These are phyloP conservation scores for Colletotrichum sp. DNA, from an alignment of 2,329 filamentous ascomycete genomes.

Conservation along the genomic window DNA sequence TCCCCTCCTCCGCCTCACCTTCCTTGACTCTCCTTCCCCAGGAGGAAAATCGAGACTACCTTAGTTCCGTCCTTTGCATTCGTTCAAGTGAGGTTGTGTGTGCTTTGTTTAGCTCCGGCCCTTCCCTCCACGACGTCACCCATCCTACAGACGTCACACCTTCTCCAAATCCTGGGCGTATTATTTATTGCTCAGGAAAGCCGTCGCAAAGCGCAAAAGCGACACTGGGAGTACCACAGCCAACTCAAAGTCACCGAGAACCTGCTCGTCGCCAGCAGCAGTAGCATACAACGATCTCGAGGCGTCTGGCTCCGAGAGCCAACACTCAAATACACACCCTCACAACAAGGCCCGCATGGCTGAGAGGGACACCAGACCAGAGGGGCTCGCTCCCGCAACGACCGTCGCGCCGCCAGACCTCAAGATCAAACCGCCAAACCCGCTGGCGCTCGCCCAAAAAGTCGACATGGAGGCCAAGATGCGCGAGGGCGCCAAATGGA, in stretches of 20 bases:
- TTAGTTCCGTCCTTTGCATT: not conserved
- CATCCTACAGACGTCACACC: conserved; percentile 13
- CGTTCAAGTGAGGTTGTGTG: not conserved
- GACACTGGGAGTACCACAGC: not conserved
- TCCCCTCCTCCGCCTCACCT: not conserved
- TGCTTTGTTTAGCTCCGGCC: not conserved
- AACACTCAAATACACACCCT: not conserved
- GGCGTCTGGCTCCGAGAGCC: not conserved
- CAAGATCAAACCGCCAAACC: conserved; percentile 30
- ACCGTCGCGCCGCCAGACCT: conserved; percentile 7
- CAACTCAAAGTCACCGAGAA: not conserved
- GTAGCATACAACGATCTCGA: not conserved
- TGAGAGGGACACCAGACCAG: conserved; percentile 11
- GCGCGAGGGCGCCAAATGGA: conserved; percentile 56
- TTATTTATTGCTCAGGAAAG: not conserved
- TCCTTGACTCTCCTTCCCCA: not conserved
- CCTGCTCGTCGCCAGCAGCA: not conserved
- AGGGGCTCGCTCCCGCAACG: conserved; percentile 12
- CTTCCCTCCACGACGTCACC: conserved; percentile 6
- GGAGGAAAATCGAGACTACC: not conserved
- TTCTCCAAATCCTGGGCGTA: not conserved
- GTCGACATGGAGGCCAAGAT: conserved; percentile 23
- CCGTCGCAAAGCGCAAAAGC: conserved; percentile 9
- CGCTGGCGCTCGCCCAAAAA: conserved; percentile 34
- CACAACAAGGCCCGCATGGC: conserved; percentile 3